phyloP scores from a whole-genome alignment of 2,329 filamentous ascomycete genomes.

The Epichloe festucae region DNA sequence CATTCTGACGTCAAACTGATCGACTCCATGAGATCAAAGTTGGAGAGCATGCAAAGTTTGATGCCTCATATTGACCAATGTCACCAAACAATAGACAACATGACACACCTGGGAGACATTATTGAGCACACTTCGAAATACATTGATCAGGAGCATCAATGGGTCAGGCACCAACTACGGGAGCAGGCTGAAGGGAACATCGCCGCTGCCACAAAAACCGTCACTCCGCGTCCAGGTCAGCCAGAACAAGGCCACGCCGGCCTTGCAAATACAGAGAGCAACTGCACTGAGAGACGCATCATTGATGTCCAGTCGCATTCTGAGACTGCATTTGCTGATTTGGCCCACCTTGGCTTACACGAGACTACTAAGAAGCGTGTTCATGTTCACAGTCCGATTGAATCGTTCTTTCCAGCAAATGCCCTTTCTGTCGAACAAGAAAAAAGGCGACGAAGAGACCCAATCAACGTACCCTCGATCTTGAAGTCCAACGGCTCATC shows the following conservation, averaged over 20 bases:
- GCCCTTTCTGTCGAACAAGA: conserved; percentile 24
- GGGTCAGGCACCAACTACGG: conserved; percentile 16
- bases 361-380: conserved; percentile 2
- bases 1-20: conserved; percentile 16
- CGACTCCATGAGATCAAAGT: conserved; percentile 12
- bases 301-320: not conserved
- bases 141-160: conserved; percentile 15
- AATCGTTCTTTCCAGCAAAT: conserved; percentile 10
- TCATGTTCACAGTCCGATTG: conserved; percentile 6
- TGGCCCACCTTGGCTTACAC: not conserved
- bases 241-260: not conserved
- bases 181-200: not conserved
- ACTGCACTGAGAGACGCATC: not conserved
- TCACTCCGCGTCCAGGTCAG: not conserved
- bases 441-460: conserved; percentile 20
- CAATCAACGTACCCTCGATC: conserved; percentile 20
- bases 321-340: not conserved
- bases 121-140: conserved; percentile 18
- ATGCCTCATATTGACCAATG: conserved; percentile 14
- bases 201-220: not conserved
- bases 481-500: conserved; percentile 13
- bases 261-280: not conserved
- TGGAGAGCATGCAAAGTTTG: conserved; percentile 12
- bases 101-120: conserved; percentile 15
- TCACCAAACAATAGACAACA: conserved; percentile 13